Evolutionary conservation across 202 grass and related monocot species (phyloP).

Genomic region (Setaria italica): DNA sequence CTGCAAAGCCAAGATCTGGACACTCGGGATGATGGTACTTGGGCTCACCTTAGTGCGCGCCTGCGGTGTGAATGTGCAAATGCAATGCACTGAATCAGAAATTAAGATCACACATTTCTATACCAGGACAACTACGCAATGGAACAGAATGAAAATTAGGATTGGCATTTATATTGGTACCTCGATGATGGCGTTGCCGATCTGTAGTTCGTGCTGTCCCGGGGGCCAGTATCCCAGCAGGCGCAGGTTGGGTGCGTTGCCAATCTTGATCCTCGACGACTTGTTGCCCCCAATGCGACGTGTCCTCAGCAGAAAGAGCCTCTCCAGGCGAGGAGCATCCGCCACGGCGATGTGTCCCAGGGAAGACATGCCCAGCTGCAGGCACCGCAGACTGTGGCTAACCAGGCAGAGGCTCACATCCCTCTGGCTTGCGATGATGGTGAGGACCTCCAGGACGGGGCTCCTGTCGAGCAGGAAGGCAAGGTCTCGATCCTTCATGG

Average conservation of each 20-base stretch:
- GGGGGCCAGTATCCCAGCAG: constrained; percentile 36
- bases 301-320: constrained; percentile 27
- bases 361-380: not conserved
- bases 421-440: constrained; percentile 20
- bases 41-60: not conserved
- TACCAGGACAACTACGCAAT: not conserved
- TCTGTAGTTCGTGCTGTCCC: constrained; percentile 2
- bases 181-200: constrained; percentile 43
- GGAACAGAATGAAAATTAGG: not conserved
- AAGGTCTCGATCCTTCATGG: constrained; percentile 2
- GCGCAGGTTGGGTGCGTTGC: constrained; percentile 33
- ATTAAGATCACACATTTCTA: not conserved
- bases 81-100: not conserved
- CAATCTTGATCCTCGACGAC: constrained; percentile 30
- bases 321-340: constrained; percentile 29
- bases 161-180: not conserved
- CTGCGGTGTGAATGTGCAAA: not conserved
- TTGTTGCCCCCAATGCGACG: not conserved
- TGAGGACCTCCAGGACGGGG: constrained; percentile 34
- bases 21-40: not conserved
- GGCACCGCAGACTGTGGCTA: constrained; percentile 32
- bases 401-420: constrained; percentile 11
- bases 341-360: constrained; percentile 22
- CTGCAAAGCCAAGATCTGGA: constrained; percentile 19
- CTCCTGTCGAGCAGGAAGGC: constrained; percentile 8